These are phyloP conservation scores for Gnomoniopsis smithogilvyi DNA, from an alignment of 2,329 filamentous ascomycete species.

Conservation along the genomic window DNA sequence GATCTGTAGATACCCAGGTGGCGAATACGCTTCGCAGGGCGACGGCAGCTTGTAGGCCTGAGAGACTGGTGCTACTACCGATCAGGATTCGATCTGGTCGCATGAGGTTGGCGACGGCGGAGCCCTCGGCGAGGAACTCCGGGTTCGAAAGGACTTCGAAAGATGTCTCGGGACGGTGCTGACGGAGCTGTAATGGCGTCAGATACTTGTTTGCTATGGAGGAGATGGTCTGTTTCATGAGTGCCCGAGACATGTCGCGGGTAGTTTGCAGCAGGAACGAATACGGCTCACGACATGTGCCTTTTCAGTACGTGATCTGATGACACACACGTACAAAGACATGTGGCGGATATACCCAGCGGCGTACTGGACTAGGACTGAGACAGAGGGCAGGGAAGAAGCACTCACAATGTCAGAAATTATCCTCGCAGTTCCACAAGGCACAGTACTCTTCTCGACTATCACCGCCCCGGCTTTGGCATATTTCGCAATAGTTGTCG, in stretches of 20 bases:
- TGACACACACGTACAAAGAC: not conserved
- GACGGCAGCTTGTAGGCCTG: constrained; percentile 46
- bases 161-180: constrained; percentile 38
- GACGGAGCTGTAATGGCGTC: constrained; percentile 21
- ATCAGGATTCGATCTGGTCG: constrained; percentile 60
- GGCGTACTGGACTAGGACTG: not conserved
- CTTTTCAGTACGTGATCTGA: not conserved
- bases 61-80: constrained; percentile 46
- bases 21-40: constrained; percentile 51
- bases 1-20: constrained; percentile 50
- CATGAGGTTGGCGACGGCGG: constrained; percentile 55
- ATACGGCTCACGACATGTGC: not conserved
- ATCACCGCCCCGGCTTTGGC: constrained; percentile 53
- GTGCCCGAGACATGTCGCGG: constrained; percentile 13
- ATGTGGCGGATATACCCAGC: not conserved
- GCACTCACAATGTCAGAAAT: constrained; percentile 50
- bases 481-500: constrained; percentile 49
- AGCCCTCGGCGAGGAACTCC: constrained; percentile 62
- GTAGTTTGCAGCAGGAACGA: not conserved
- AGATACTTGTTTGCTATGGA: not conserved
- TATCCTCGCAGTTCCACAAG: constrained; percentile 55
- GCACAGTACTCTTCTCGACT: constrained; percentile 64
- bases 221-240: not conserved
- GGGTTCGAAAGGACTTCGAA: constrained; percentile 64
- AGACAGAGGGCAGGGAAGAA: not conserved